Base-by-base conservation (phyloP, 345 rosid genomes). In the Citrus sinensis region DNA sequence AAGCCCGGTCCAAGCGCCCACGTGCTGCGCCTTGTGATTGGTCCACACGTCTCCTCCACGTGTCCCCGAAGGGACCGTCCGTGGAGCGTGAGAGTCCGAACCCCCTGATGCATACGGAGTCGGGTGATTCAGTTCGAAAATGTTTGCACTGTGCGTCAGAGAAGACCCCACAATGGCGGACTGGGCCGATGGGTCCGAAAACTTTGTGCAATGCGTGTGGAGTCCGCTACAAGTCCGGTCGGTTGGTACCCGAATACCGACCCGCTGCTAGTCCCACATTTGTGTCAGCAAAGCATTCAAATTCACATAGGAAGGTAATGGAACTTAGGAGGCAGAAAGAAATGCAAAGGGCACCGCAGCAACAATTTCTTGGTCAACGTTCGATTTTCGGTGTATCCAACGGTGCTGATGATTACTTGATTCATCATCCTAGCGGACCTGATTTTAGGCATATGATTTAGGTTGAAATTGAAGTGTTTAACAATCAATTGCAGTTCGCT, bases 181-280 rank as follows among this genome's bases (percentile, higher is more conserved):
- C 97, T 0, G 97, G 97, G 9, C 97, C 97, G 0, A 80, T 89
- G 90, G 96, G 96, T 8, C 93, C 92, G 4, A 92, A 92, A 80
- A 92, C 93, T 0, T 59, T 92, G 59, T 92, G 97, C 35, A 92
- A 92, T 40, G 97, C 97, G 2, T 92, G 97, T 60, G 97, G 97
- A 9, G 97, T 92, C n/a, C 76, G 94, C 76, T 90, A 73, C 81
- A 92, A 92, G 83, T 92, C 97, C 30, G 97, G 97, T 70, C 84
- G 97, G 78, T 79, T 92, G 22, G 94, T 92, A 34, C 82, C 92
- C 24, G 97, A 92, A 76, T 92, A 92, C 78, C 88, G 97, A 49
- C 97, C 97, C 3, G 97, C 97, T 0, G 89, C 94, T 2, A 92
- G 97, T 73, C 97, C 97, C 39, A 90, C 92, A 4, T 92, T 92